A percentile compares a stretch with the other conserved stretches of the same genome.
phyloP scores from a whole-genome alignment of 495 filamentous ascomycete species.

The Rhypophila decipiens region DNA sequence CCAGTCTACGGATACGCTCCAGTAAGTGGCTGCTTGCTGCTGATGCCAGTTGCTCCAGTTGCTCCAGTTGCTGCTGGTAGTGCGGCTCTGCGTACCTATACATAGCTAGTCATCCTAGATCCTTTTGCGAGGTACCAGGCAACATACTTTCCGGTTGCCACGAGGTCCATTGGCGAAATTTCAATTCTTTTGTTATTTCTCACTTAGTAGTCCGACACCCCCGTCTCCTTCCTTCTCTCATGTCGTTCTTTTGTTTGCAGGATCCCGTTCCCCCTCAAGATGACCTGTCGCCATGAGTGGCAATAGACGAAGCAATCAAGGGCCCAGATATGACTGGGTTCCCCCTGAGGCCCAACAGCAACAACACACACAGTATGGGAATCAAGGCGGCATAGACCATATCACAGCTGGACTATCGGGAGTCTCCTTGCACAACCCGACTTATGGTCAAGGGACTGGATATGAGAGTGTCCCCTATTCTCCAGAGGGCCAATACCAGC shows the following conservation, averaged over 20 bases:
- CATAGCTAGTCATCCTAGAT: not conserved
- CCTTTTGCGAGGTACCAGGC: slow-evolving; percentile 1
- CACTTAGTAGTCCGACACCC: not conserved
- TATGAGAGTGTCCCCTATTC: not conserved
- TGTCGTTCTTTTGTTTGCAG: slow-evolving; percentile 2
- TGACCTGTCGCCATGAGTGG: slow-evolving; percentile 15
- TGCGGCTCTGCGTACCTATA: slow-evolving; percentile 17
- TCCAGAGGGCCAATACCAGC: not conserved
- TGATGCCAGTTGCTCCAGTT: too few species aligned
- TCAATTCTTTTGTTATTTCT: too few species aligned
- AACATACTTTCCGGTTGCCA: too few species aligned
- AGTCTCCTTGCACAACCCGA: not conserved
- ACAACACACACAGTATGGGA: not conserved
- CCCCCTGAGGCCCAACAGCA: not conserved
- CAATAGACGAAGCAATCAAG: slow-evolving; percentile 2
- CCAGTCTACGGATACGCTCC: not conserved
- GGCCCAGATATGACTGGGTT: slow-evolving; percentile 4
- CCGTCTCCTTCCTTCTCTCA: slow-evolving; percentile 3
- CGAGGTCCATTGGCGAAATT: too few species aligned
- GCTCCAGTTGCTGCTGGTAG: not conserved
- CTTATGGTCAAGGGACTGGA: not conserved
- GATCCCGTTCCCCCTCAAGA: slow-evolving; percentile 4
- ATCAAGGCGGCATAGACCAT: slow-evolving; percentile 3
- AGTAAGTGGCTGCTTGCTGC: slow-evolving; percentile 7
- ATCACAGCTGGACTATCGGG: slow-evolving; percentile 2